These are phyloP conservation scores for Cymbopogon flexuosus DNA, from an alignment of 202 grass and related monocot species.

Conservation along the genomic window DNA sequence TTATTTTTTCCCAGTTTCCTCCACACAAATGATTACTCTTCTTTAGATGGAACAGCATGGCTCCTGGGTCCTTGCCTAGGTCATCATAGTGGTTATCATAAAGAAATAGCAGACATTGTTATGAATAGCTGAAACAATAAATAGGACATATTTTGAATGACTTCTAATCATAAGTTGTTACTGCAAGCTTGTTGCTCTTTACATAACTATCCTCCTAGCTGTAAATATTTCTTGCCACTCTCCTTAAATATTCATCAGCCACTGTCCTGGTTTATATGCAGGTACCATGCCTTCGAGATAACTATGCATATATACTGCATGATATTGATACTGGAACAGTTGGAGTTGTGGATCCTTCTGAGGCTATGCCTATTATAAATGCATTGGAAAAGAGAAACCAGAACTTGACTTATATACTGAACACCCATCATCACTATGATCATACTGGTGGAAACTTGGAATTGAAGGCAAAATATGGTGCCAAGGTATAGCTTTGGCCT, in stretches of 20 bases:
- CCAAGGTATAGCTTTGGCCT: constrained; percentile 62
- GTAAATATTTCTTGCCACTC: background rate
- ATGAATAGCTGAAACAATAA: background rate
- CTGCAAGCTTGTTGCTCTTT: background rate
- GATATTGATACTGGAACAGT: constrained; percentile 92
- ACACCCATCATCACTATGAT: constrained; percentile 96
- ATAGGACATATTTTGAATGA: background rate
- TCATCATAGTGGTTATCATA: background rate
- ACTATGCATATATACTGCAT: constrained; percentile 95
- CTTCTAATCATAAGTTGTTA: background rate
- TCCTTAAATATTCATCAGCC: constrained; percentile 16
- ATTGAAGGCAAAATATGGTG: constrained; percentile 93
- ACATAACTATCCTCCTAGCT: constrained; percentile 5
- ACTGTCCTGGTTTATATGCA: constrained; percentile 24
- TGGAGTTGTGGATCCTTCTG: constrained; percentile 96
- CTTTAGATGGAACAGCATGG: background rate
- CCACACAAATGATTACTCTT: background rate
- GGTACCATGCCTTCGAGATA: constrained; percentile 98
- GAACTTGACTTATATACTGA: constrained; percentile 96
- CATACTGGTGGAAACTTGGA: constrained; percentile 99
- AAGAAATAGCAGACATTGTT: background rate
- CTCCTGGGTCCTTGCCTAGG: background rate
- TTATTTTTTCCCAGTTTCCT: background rate
- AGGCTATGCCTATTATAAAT: constrained; percentile 84
- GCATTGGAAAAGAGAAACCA: constrained; percentile 84